Percentiles rank a stretch among this genome's conserved stretches.
Evolutionary conservation across 495 filamentous ascomycete genomes (phyloP).

Genomic region (Daldinia bambusicola): DNA sequence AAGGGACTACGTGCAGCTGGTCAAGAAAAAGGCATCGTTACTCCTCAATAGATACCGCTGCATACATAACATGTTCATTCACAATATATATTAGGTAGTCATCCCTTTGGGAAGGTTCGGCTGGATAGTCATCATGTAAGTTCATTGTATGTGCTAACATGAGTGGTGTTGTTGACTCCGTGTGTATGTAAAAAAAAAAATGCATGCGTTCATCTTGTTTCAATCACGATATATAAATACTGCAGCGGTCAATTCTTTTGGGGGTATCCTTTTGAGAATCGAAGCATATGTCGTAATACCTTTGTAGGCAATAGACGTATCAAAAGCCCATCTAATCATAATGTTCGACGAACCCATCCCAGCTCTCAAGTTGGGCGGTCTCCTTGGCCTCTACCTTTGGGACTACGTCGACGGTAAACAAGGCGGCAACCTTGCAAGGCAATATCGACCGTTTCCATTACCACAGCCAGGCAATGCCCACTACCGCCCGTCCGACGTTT

Average conservation of each 20-base stretch:
- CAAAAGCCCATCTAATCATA: neutral
- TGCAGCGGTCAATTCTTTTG: neutral
- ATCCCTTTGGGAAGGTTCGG: no score
- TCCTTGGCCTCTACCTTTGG: constrained; percentile 31
- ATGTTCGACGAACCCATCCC: neutral
- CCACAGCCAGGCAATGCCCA: neutral
- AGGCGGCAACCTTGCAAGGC: neutral
- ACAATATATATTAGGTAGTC: no score
- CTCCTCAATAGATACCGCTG: no score
- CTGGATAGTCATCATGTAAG: no score
- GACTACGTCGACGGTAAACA: constrained; percentile 25
- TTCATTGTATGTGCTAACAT: no score
- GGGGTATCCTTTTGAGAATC: neutral
- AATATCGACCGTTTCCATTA: constrained; percentile 26
- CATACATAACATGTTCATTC: no score
- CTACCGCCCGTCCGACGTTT: constrained; percentile 7
- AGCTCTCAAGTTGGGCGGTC: neutral
- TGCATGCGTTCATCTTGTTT: neutral
- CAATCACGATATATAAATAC: neutral
- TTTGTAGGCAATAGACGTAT: neutral
- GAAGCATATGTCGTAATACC: neutral
- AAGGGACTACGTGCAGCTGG: no score
- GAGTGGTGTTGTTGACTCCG: no score
- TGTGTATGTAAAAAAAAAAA: neutral
- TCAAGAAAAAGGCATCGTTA: no score